Evolutionary conservation across 148 eudicot genomes (phyloP).

Genomic region (Polygonum maritimum): DNA sequence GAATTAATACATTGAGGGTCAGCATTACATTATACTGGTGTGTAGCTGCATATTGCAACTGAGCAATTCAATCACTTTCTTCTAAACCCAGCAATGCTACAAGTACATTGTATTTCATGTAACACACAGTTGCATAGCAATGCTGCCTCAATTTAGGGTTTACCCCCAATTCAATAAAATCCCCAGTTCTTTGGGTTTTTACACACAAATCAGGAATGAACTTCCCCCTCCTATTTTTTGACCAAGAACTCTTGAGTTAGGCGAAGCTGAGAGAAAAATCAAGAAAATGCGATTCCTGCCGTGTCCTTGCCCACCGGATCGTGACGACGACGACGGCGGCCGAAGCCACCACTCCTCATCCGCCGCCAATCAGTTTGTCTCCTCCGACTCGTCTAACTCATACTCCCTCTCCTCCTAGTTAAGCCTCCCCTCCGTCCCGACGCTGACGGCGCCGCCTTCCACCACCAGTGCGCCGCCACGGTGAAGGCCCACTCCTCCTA

Average conservation of each 20-base stretch:
- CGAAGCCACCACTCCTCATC: background rate
- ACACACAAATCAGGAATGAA: too few relatives aligned
- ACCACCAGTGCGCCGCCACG: constrained; percentile 25
- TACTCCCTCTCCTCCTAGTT: constrained; percentile 29
- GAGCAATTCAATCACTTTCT: too few relatives aligned
- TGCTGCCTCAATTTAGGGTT: too few relatives aligned
- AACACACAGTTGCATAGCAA: too few relatives aligned
- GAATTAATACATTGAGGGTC: too few relatives aligned
- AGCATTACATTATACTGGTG: too few relatives aligned
- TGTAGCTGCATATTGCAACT: too few relatives aligned
- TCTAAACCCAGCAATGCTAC: too few relatives aligned
- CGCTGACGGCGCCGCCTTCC: constrained; percentile 22
- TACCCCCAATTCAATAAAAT: too few relatives aligned
- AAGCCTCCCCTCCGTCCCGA: constrained; percentile 38
- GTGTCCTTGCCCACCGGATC: background rate
- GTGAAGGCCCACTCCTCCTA: constrained; percentile 31
- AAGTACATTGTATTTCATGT: too few relatives aligned
- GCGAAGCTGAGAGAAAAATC: background rate
- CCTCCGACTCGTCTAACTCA: background rate
- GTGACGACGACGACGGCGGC: background rate
- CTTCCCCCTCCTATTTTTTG: background rate
- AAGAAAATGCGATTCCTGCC: background rate
- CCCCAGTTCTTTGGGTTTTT: too few relatives aligned
- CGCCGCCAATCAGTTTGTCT: background rate
- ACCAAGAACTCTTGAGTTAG: background rate